Base-by-base conservation (phyloP, 176 grass and related monocot species). In the Zoysia japonica region DNA sequence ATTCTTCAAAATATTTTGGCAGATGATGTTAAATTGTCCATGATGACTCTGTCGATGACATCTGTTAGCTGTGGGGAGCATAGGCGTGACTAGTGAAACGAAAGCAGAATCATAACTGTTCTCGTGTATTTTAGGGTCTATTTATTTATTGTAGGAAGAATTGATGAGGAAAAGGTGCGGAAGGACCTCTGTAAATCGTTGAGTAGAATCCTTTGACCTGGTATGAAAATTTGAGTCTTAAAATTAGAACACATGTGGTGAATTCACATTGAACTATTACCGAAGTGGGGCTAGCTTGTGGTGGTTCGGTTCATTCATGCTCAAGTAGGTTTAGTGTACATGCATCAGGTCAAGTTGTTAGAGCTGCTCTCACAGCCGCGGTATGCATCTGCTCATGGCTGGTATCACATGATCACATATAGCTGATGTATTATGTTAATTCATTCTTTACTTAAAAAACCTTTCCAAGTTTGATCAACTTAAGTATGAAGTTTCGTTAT, bases 121-220 rank as follows among this genome's bases (percentile, higher is more conserved):
- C 28, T 56, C 40, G 52, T 86, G 47, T 57, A 56, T 71, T 70
- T 48, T 71, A 36, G 41, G 41, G 71, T 59, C 71, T 42, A 14
- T 87, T 47, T 72, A 41, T 35, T n/a, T 7, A 41, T 59, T 50
- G 17, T 59, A 43, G 67, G 60, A 74, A 60, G 7, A 50, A 16
- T 61, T 36, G 61, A 68, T 42, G 56, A 71, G 66, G 19, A 82
- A 59, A 67, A 78, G 67, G 52, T 38, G 51, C 12, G 59, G 78
- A 57, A 14, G 5, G 59, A 2, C 50, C 67, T 16, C 55, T 72
- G 79, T 65, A 78, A 62, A 66, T 72, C 9, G 7, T 70, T 36
- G 41, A 71, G 11, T 59, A 73, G 36, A 73, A 54, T 8, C 9
- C n/a, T 53, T 39, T 5, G 11, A 52, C 8, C 7, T 7, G 3